Percentiles rank a stretch among this genome's conserved stretches.
Evolutionary conservation across 441 rosid genomes (phyloP).

Genomic region (Populus hybrid): DNA sequence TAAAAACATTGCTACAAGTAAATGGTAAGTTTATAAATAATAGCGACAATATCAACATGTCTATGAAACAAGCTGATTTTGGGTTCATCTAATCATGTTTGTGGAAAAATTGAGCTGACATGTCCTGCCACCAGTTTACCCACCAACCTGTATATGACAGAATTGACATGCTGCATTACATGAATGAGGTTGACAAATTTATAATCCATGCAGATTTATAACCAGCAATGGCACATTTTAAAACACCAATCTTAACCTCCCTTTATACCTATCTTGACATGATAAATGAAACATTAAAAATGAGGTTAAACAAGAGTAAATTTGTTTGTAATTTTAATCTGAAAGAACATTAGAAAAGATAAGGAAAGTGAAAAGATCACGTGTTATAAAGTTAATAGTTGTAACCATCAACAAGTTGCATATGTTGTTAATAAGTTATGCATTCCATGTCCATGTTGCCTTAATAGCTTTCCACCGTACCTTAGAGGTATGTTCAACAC

Average conservation of each 20-base stretch:
- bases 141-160: background rate
- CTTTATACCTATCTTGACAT: background rate
- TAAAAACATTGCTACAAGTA: background rate
- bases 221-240: background rate
- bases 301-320: background rate
- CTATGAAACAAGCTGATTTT: background rate
- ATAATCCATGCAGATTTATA: background rate
- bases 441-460: background rate
- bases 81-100: background rate
- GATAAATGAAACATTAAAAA: background rate
- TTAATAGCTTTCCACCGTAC: background rate
- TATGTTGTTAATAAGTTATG: background rate
- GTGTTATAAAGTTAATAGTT: background rate
- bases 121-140: background rate
- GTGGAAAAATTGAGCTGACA: background rate
- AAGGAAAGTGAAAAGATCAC: background rate
- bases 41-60: background rate
- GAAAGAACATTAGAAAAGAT: background rate
- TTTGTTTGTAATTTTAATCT: background rate
- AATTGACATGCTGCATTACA: background rate
- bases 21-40: background rate
- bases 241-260: background rate
- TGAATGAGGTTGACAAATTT: background rate
- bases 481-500: background rate
- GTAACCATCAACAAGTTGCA: background rate